Evolutionary conservation across 2,329 filamentous ascomycete genomes (phyloP), one percentile per base, ranked within the genome.

Genomic region (Stemphylium lycopersici): DNA sequence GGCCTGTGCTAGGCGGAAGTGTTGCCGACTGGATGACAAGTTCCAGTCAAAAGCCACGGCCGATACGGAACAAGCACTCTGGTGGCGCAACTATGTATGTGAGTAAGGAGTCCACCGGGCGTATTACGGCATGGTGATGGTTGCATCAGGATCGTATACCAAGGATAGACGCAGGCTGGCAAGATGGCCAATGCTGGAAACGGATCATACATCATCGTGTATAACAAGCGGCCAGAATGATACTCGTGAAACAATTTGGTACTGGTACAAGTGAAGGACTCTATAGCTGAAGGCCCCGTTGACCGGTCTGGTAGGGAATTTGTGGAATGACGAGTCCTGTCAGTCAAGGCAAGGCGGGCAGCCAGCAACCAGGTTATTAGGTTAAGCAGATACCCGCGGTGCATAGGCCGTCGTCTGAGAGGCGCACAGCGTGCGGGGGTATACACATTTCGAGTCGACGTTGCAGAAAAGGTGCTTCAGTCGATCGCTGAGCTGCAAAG

Each of bases 391-490:
- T 55, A 71, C 59, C 58, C 58, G 59, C 66, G 52, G 61, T 59
- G 64, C 59, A 61, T 60, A 66, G 44, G 50, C 52, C 56, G 63
- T 63, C 34, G 58, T 62, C 56, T 52, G 37, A 39, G 60, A 65
- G 65, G 60, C 62, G 62, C 62, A 62, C 63, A 63, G 61, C 57
- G 63, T 59, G 62, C 69, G 64, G 71, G 68, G 66, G 57, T 66
- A 38, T 56, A 57, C 59, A 70, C 67, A 41, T 43, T 71, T 73
- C 55, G 62, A 70, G 71, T 58, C 52, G 51, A 58, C 55, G 55
- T 46, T 68, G 71, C 71, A 72, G 69, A 52, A 59, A 52, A 57
- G 53, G 59, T 72, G 61, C 66, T 56, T 58, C 56, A 60, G 58
- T 65, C 59, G 57, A 67, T 56, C 49, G 63, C 61, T 63, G 64